Evolutionary conservation across 176 grass and related monocot genomes (phyloP), one percentile per base, ranked within the genome.

Genomic region (Hsuehochloa calcarea): DNA sequence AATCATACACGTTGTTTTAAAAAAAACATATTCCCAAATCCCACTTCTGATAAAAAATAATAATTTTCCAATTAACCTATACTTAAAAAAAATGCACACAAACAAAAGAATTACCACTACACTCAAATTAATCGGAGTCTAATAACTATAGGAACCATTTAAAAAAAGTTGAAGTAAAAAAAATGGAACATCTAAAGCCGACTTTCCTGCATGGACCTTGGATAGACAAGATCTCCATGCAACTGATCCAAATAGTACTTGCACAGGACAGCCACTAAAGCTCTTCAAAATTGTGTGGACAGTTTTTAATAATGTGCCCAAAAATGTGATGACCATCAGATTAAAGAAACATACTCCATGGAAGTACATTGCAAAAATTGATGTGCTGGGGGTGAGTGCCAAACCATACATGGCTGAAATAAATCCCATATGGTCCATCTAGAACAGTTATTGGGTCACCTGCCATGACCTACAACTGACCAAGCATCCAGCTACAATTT

Each of bases 281-380:
- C 69, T 61, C 38, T 74, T 68, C 14, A 58, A 79, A 88, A 66
- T 27, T 56, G n/a, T 72, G 80, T 20, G 37, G 8, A 20, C 37
- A 38, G 19, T 26, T 23, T 74, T 73, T 79, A 72, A 72, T 69
- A 56, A 55, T 83, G 54, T 78, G 80, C 29, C 55, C 68, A 55
- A 64, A 26, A 26, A 74, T 34, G 35, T 54, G 43, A 50, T 86
- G 81, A 1, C 8, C 66, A 49, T 74, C 60, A 44, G 22, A 89
- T 68, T 61, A 26, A 52, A 64, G 51, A 81, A 55, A 60, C 39
- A 70, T 62, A 73, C 6, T 58, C 4, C 40, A 56, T 22, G 50
- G 14, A 89, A 89, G 83, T 89, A 81, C 82, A 61, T 6, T 66
- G 84, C 11, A 58, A 43, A 89, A 52, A 31, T 17, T 39, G 12